A percentile compares a stretch with the other conserved stretches of the same genome.
phyloP scores from a whole-genome alignment of 2,329 filamentous ascomycete genomes.

The Apiospora kogelbergensis region DNA sequence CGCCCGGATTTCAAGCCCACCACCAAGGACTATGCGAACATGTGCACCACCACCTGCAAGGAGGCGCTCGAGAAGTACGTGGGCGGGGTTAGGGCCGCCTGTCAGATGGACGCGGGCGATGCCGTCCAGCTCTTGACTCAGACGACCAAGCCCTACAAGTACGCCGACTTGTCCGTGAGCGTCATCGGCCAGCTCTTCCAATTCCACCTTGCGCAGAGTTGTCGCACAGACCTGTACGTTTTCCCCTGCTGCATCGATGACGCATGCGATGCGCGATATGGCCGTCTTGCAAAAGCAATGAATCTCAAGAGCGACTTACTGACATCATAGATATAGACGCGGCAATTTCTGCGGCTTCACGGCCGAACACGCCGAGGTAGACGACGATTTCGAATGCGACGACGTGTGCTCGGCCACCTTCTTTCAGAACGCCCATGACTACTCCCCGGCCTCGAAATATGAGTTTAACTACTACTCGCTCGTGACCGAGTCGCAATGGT shows the following conservation, averaged over 20 bases:
- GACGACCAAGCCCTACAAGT: slow-evolving; percentile 3
- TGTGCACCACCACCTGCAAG: slow-evolving; percentile 5
- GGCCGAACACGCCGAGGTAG: background rate
- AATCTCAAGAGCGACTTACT: background rate
- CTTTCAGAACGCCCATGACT: slow-evolving; percentile 7
- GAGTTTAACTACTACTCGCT: background rate
- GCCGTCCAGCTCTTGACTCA: background rate
- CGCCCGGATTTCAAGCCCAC: slow-evolving; percentile 1
- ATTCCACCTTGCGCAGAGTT: background rate
- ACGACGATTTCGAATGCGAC: slow-evolving; percentile 4
- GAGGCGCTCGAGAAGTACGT: slow-evolving; percentile 4
- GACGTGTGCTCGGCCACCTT: background rate
- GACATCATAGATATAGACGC: background rate
- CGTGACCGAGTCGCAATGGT: background rate
- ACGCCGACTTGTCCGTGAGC: background rate
- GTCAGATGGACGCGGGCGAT: background rate
- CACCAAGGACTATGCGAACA: background rate
- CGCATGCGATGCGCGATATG: background rate
- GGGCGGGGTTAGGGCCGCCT: background rate
- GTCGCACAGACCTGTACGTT: background rate
- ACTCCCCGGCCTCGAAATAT: background rate
- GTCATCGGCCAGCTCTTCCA: background rate
- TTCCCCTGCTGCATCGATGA: background rate
- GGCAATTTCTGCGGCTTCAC: slow-evolving; percentile 2
- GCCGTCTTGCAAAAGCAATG: background rate